A percentile compares a stretch with the other conserved stretches of the same genome.
These are phyloP conservation scores for Mycena amicta DNA, from an alignment of 768 basidiomycete genomes.

Conservation along the genomic window DNA sequence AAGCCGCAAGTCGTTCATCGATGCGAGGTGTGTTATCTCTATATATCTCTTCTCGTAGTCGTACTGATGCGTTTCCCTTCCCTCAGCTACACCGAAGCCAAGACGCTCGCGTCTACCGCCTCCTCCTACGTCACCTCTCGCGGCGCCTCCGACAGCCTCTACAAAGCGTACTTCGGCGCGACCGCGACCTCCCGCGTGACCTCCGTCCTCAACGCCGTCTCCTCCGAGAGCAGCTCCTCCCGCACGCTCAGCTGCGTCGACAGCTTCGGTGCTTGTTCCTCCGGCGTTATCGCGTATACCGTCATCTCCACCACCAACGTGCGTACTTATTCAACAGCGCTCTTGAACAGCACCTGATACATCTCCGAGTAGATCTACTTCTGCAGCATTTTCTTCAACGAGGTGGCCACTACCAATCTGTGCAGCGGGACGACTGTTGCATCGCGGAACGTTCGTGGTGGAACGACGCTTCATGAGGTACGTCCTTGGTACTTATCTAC, in stretches of 20 bases:
- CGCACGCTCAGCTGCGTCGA: slow-evolving; percentile 49
- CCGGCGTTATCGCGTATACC: slow-evolving; percentile 50
- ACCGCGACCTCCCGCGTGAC: slow-evolving; percentile 39
- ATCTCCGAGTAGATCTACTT: slow-evolving; percentile 41
- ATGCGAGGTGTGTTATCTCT: slow-evolving; percentile 33
- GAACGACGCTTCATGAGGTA: slow-evolving; percentile 44
- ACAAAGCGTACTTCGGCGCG: slow-evolving; percentile 42
- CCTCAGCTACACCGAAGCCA: slow-evolving; percentile 11
- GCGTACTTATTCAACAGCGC: slow-evolving; percentile 14
- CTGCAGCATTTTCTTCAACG: slow-evolving; percentile 51
- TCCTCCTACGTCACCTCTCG: slow-evolving; percentile 38
- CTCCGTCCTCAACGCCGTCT: slow-evolving; percentile 40
- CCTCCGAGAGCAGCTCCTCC: slow-evolving; percentile 40
- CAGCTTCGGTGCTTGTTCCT: slow-evolving; percentile 36
- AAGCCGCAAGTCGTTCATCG: slow-evolving; percentile 48
- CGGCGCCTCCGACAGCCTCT: slow-evolving; percentile 41
- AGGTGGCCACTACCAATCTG: slow-evolving; percentile 39
- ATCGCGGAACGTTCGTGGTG: slow-evolving; percentile 48
- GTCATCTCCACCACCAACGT: slow-evolving; percentile 48
- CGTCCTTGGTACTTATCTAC: not conserved
- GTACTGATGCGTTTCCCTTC: not conserved
- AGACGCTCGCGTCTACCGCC: slow-evolving; percentile 6
- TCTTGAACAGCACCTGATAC: too few species aligned
- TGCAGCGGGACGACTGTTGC: slow-evolving; percentile 48
- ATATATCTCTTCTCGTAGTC: not conserved